phyloP scores from a whole-genome alignment of 306 rosid species.

The Amphicarpaea edgeworthii region DNA sequence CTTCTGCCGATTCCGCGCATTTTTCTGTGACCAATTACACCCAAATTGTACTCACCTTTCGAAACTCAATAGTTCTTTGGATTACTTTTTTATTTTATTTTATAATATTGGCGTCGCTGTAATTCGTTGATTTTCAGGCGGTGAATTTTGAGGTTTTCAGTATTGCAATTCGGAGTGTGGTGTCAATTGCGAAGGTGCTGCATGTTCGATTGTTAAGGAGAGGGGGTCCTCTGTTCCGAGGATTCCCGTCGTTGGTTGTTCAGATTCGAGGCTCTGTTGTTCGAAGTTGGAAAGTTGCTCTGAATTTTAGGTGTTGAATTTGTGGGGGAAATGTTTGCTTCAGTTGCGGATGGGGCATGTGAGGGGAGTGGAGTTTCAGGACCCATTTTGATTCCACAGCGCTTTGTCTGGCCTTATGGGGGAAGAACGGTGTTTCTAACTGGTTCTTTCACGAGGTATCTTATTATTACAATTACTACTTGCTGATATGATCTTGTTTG shows the following conservation, averaged over 20 bases:
- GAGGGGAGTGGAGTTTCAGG: conserved; percentile 60
- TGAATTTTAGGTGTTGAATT: conserved; percentile 34
- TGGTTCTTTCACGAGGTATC: conserved; percentile 81
- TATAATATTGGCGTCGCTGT: conserved; percentile 21
- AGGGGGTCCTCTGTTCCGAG: conserved; percentile 87
- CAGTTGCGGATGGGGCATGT: conserved; percentile 57
- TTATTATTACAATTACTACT: background rate
- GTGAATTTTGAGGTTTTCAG: conserved; percentile 39
- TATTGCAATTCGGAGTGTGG: conserved; percentile 43
- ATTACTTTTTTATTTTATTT: background rate
- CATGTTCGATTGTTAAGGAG: conserved; percentile 63
- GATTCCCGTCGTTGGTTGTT: conserved; percentile 60
- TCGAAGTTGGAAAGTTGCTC: conserved; percentile 29
- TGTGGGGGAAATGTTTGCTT: conserved; percentile 61
- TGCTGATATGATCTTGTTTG: background rate
- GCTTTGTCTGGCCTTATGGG: conserved; percentile 81
- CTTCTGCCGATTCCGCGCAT: conserved; percentile 29
- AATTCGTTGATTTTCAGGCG: conserved; percentile 55
- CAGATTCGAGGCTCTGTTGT: conserved; percentile 30
- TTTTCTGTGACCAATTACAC: conserved; percentile 19
- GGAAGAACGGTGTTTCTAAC: conserved; percentile 74
- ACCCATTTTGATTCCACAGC: conserved; percentile 62
- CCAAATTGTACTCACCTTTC: conserved; percentile 41
- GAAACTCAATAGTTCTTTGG: conserved; percentile 27
- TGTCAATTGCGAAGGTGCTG: conserved; percentile 55